Percentiles rank a stretch among this genome's conserved stretches.
These are phyloP conservation scores for Phialemonium atrogriseum DNA, from an alignment of 2,329 filamentous ascomycete species.

Conservation along the genomic window DNA sequence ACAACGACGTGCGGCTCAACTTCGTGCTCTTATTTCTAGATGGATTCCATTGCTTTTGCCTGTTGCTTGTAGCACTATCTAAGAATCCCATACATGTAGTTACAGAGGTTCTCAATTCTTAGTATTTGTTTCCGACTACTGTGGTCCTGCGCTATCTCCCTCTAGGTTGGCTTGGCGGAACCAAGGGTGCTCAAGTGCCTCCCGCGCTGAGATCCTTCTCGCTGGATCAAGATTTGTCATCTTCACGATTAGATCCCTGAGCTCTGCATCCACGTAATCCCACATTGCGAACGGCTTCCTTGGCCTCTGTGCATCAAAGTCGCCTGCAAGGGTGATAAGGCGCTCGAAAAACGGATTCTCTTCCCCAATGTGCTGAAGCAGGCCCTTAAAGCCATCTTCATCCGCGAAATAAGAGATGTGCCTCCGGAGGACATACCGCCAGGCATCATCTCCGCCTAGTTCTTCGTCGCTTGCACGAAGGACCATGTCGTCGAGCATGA, in stretches of 20 bases:
- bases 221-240: conserved; percentile 10
- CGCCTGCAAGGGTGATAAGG: conserved; percentile 1
- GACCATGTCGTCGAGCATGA: conserved; percentile 19
- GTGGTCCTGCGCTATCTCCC: too few relatives aligned
- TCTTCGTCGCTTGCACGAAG: conserved; percentile 16
- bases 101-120: too few relatives aligned
- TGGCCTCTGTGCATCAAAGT: neutral
- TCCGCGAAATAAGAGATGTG: conserved; percentile 11
- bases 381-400: conserved; percentile 5
- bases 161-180: too few relatives aligned
- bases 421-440: conserved; percentile 11
- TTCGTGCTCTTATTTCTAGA: too few relatives aligned
- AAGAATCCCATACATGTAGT: too few relatives aligned
- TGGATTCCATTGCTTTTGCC: too few relatives aligned
- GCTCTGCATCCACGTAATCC: conserved; percentile 3
- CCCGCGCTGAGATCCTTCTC: conserved; percentile 9
- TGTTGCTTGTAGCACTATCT: too few relatives aligned
- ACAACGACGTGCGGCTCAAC: too few relatives aligned
- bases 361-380: conserved; percentile 8
- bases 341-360: conserved; percentile 4
- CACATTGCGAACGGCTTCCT: conserved; percentile 1
- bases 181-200: conserved; percentile 8
- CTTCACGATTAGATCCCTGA: conserved; percentile 7
- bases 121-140: too few relatives aligned
- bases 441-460: conserved; percentile 13